Conservation (phyloP, 2,329 filamentous ascomycete genomes). For the Sporothrix curviconia region DNA sequence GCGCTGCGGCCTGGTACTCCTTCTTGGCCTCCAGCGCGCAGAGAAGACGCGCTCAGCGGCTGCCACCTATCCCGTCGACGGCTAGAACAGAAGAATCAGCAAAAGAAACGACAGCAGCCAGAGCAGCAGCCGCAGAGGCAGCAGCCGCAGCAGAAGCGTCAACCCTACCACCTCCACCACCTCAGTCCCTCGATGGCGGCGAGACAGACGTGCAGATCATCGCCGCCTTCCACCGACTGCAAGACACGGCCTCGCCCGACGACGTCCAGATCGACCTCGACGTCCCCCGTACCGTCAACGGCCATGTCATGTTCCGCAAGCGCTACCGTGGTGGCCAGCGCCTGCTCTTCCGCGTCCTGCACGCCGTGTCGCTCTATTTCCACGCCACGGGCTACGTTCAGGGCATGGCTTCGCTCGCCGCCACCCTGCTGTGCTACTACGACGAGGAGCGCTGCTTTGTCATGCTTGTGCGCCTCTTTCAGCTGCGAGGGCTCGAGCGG, state of each 20-base stretch:
- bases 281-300: conserved; percentile 87
- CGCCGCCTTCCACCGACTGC: conserved; percentile 63
- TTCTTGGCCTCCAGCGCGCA: conserved; percentile 76
- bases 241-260: conserved; percentile 70
- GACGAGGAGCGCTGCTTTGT: conserved; percentile 92
- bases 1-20: conserved; percentile 87
- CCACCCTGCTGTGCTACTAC: conserved; percentile 91
- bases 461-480: conserved; percentile 94
- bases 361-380: conserved; percentile 85
- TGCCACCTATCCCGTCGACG: not conserved
- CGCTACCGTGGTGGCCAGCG: conserved; percentile 90
- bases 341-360: conserved; percentile 83
- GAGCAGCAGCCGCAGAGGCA: too few relatives aligned
- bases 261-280: conserved; percentile 97
- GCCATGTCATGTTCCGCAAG: conserved; percentile 93
- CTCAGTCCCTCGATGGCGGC: conserved; percentile 48
- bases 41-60: conserved; percentile 6
- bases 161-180: too few relatives aligned
- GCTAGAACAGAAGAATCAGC: not conserved
- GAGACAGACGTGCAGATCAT: conserved; percentile 65
- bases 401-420: conserved; percentile 90
- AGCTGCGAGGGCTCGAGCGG: conserved; percentile 74
- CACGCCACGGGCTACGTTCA: conserved; percentile 92
- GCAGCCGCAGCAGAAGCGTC: too few relatives aligned
- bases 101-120: not conserved